Base-by-base conservation (phyloP, 2,329 filamentous ascomycete species). In the Seiridium cupressi region DNA sequence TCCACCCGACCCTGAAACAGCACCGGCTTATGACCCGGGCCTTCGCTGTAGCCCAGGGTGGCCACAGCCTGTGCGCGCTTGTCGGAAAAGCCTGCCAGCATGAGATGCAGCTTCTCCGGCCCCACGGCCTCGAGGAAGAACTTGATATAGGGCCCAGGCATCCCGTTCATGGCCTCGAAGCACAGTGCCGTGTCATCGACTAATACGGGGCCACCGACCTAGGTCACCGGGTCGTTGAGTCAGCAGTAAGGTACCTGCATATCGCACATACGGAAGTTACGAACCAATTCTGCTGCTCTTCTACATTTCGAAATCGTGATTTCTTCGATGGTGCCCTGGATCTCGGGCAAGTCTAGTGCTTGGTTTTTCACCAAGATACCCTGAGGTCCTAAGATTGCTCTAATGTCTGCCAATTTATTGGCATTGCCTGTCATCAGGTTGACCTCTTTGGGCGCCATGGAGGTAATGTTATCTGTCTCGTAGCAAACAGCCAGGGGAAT, bases 151-250 rank as follows among this genome's bases (percentile, higher is more conserved):
- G 93, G 92, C 1, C 95, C 95, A 1, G 95, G 95, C 35, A 99
- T 82, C 13, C 93, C 93, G 61, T 91, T 88, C 62, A 97, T 84
- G 26, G 94, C 93, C 71, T 90, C 89, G 73, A 97, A 99, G 79
- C 93, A 96, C 53, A 99, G 82, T 66, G 92, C 92, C n/a, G 95
- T 99, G 76, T 99, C 95, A 77, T 99, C 95, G 7, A 97, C 94
- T 44, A 99, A 81, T 8, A 97, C 95, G 2, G 95, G 93, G 3
- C 63, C 60, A 70, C 81, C 64, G 81, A 96, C 91, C 66, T 83
- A 6, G 10, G 5, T 9, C 49, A 36, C 8, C 1, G 1, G n/a
- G 10, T 40, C 18, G 18, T 26, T 26, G 18, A 26, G 35, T 35
- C 49, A 53, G 49, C 13, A 9, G 35, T 51, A 26, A 26, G 38